Conservation (phyloP, 768 basidiomycete species). For the Daedaleopsis nitida region DNA sequence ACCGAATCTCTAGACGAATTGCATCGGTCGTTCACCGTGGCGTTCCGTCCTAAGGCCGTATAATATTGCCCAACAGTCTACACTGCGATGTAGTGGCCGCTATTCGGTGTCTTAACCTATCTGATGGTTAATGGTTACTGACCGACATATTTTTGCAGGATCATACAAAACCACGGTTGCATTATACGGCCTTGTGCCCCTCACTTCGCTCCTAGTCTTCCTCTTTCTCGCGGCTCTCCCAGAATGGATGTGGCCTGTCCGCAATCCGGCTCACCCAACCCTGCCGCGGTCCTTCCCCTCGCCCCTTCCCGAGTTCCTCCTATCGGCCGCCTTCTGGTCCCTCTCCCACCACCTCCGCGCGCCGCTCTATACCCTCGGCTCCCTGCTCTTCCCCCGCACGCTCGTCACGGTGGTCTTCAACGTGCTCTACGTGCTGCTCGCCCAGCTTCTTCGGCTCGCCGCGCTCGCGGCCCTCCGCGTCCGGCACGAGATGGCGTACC, state of each 20-base stretch:
- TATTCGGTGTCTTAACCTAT: background rate
- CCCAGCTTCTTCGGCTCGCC: slow-evolving; percentile 56
- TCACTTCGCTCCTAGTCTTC: slow-evolving; percentile 51
- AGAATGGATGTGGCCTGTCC: slow-evolving; percentile 45
- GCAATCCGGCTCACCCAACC: slow-evolving; percentile 27
- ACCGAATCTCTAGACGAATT: too few species aligned
- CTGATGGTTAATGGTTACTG: background rate
- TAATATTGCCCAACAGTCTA: too few species aligned
- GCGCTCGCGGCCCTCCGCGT: slow-evolving; percentile 56
- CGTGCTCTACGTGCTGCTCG: slow-evolving; percentile 50
- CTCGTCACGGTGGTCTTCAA: slow-evolving; percentile 40
- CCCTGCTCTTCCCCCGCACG: slow-evolving; percentile 34
- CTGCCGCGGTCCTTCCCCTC: slow-evolving; percentile 54
- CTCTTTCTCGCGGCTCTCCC: slow-evolving; percentile 54
- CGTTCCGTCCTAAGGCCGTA: too few species aligned
- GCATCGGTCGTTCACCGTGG: too few species aligned
- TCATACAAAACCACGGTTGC: slow-evolving; percentile 58
- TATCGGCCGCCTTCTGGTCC: slow-evolving; percentile 63
- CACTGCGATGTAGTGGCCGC: too few species aligned
- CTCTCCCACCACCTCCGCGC: slow-evolving; percentile 55
- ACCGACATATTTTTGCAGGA: slow-evolving; percentile 43
- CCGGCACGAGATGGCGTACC: slow-evolving; percentile 42
- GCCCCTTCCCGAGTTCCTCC: slow-evolving; percentile 66
- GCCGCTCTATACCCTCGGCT: slow-evolving; percentile 44
- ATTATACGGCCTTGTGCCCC: slow-evolving; percentile 63